Base-by-base conservation (phyloP, 768 basidiomycete genomes). In the Suillus sp. region DNA sequence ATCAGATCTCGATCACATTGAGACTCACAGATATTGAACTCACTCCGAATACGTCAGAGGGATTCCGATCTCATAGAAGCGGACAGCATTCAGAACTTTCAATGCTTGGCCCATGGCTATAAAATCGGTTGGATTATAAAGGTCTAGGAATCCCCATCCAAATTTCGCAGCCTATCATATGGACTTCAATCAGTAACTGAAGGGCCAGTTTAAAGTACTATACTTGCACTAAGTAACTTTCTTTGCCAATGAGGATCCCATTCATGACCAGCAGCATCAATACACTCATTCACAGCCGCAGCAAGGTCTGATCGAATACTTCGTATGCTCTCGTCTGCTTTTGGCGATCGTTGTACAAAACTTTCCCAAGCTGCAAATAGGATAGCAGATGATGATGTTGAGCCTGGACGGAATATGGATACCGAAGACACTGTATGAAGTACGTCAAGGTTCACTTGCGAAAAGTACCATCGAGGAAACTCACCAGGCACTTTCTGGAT, bases 231-330 rank as follows among this genome's bases (percentile, higher is more conserved):
- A 22, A 99, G 81, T 54, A 99, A 82, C 42, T 85, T 85, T 58
- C 91, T 87, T 71, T 97, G 96, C 93, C 93, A 96, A 69, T 86
- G 80, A 4, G 91, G 88, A 60, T 96, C 94, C 87, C 91, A 93
- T 77, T 98, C 96, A 60, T 88, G 83, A 14, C 92, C 94, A 5
- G 96, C 96, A 40, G 96, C 96, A 65, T 96, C 94, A 42, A 98
- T 89, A 66, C 95, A 95, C 58, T 92, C 90, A 71, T 96, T 91
- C 3, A 96, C 94, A 1, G 95, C 95, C 42, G 84, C 81, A 4
- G 88, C 89, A 63, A 98, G 82, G 54, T 97, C 96, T 1, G 90
- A 88, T 27, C 90, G 86, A 62, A 99, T 95, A 68, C 84, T 90
- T 7, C 94, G 87, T 63, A 99, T 92, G 70, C 83, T 93, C 75